A percentile compares a stretch with the other conserved stretches of the same genome.
Evolutionary conservation across 805 yeast species (phyloP).

Genomic region (Candida broadrunensis): DNA sequence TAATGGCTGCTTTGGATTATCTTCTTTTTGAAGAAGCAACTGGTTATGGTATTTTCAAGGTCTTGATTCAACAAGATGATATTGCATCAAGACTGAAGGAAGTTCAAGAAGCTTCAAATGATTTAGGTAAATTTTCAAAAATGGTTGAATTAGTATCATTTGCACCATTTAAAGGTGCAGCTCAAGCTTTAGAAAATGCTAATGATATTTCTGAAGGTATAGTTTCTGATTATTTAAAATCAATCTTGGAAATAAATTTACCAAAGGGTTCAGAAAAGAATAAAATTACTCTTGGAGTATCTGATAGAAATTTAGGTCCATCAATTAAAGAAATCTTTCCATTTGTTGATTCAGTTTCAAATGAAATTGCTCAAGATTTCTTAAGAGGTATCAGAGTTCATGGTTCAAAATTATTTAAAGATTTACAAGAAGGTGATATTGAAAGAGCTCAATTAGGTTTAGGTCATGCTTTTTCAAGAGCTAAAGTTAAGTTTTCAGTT

Average conservation of each 20-base stretch:
- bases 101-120: conserved; percentile 87
- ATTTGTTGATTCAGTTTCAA: conserved; percentile 83
- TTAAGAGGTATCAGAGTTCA: conserved; percentile 92
- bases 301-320: conserved; percentile 94
- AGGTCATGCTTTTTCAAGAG: conserved; percentile 98
- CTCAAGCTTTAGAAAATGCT: conserved; percentile 98
- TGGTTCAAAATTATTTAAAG: conserved; percentile 85
- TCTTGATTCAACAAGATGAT: conserved; percentile 88
- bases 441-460: conserved; percentile 98
- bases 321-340: conserved; percentile 91
- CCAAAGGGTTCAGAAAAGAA: conserved; percentile 73
- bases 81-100: conserved; percentile 89
- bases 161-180: conserved; percentile 99
- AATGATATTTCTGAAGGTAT: conserved; percentile 97
- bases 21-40: conserved; percentile 97
- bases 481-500: conserved; percentile 97
- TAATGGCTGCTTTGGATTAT: conserved; percentile 78
- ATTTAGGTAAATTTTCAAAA: conserved; percentile 84
- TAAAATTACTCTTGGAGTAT: conserved; percentile 77
- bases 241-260: conserved; percentile 84
- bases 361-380: conserved; percentile 91
- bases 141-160: conserved; percentile 90
- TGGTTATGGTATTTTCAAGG: conserved; percentile 96
- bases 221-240: conserved; percentile 87
- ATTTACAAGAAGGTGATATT: conserved; percentile 89